Evolutionary conservation across 768 basidiomycete genomes (phyloP), one percentile per base, ranked within the genome.

Genomic region (Hygrophorus russula): DNA sequence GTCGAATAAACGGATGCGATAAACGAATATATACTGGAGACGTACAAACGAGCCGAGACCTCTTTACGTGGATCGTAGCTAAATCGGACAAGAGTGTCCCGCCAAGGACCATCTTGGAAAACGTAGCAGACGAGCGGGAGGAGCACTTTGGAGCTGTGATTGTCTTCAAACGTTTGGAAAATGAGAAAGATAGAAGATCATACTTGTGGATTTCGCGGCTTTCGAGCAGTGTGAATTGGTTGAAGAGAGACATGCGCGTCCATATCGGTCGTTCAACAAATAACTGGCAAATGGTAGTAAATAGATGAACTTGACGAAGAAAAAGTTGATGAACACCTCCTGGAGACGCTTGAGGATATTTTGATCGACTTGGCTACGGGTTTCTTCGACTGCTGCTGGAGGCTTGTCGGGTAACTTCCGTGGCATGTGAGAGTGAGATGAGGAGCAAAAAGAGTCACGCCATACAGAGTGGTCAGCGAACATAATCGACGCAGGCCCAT

Each of bases 81-180:
- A 45, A 91, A 82, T 36, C 78, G 77, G 29, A 97, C 72, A 39
- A 92, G 71, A 11, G 86, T 85, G 52, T 97, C 93, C 32, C 90
- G 73, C 82, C 86, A 98, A 2, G 93, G 92, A 0, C 96, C 96
- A 51, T 96, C 93, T 51, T 82, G 76, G 56, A 97, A 93, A 7
- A 86, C 82, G 55, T 93, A 99, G 43, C 80, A 82, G 3, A 84
- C 76, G 4, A 86, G 62, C 2, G 92, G 83, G 13, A 94, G 71
- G 12, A 91, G 68, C 5, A 78, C 62, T 56, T 93, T 94, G 10
- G 86, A 84, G 47, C 91, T 94, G 46, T 19, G 17, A 19, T 17
- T 39, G 7, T 14, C 15, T 13, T 20, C 17, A 18, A 14, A 14
- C 18, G 19, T n/a, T 20, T 19, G 18, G 18, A 9, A n/a, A 30